Conservation (phyloP, 805 yeast genomes). For the Ogataea saltuana region DNA sequence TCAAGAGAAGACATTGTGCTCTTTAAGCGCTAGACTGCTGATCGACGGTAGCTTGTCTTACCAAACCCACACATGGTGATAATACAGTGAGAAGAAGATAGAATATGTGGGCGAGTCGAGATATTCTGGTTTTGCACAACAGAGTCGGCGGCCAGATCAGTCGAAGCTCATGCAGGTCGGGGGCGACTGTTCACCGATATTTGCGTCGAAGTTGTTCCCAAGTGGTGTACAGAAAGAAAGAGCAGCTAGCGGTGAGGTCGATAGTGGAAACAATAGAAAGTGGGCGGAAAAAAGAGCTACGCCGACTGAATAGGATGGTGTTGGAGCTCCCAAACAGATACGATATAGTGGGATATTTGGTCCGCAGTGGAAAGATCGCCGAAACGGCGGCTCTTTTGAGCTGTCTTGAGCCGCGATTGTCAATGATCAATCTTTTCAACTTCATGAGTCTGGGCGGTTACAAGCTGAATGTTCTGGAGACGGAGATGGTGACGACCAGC, state of each 20-base stretch:
- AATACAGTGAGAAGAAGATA: too few species aligned
- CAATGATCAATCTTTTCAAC: constrained; percentile 13
- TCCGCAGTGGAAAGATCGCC: constrained; percentile 5
- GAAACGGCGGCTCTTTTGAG: constrained; percentile 9
- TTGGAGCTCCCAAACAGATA: constrained; percentile 15
- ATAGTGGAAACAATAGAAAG: neutral
- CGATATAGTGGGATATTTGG: constrained; percentile 16
- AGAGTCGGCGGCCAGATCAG: neutral
- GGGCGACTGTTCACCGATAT: neutral
- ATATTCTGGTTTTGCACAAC: neutral
- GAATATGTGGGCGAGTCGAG: neutral
- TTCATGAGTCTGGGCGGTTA: constrained; percentile 5
- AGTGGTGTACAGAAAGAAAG: constrained; percentile 5
- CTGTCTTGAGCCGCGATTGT: constrained; percentile 3
- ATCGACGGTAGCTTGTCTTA: too few species aligned
- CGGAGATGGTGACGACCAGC: neutral
- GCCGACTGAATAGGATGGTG: neutral
- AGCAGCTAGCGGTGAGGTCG: constrained; percentile 4
- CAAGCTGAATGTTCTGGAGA: neutral
- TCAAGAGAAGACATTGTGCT: too few species aligned
- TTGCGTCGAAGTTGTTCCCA: neutral
- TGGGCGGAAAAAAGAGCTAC: neutral
- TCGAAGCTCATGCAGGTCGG: neutral
- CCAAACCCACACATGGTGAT: too few species aligned
- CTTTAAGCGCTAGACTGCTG: too few species aligned